phyloP scores from a whole-genome alignment of 2,329 filamentous ascomycete species.

The Sphaerulina vaccinii region DNA sequence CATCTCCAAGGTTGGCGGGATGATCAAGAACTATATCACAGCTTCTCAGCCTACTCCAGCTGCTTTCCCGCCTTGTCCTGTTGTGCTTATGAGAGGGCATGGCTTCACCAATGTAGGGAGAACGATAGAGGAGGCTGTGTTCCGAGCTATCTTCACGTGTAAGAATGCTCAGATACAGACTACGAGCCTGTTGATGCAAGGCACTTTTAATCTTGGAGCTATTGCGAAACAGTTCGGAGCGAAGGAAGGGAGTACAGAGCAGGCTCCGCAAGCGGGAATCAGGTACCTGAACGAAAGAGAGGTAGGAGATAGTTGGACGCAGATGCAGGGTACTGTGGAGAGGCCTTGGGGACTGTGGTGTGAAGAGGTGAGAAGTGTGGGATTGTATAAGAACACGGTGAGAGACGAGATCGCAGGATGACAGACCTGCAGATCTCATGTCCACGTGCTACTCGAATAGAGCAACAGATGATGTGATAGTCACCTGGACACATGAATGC shows the following conservation, averaged over 20 bases:
- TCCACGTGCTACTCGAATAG: no score
- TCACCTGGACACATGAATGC: no score
- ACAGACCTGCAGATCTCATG: no score
- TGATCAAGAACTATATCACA: constrained; percentile 35
- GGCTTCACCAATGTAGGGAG: constrained; percentile 46
- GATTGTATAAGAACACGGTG: constrained; percentile 18
- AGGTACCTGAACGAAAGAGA: constrained; percentile 46
- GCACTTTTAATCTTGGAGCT: constrained; percentile 41
- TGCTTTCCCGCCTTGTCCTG: constrained; percentile 28
- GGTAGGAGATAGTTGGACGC: constrained; percentile 42
- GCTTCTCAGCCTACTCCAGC: constrained; percentile 21
- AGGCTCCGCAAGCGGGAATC: constrained; percentile 43
- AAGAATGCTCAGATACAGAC: constrained; percentile 44
- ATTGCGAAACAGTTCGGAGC: constrained; percentile 40
- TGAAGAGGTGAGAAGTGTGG: constrained; percentile 41
- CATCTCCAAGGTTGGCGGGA: constrained; percentile 29
- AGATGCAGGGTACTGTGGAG: constrained; percentile 34
- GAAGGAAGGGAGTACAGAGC: constrained; percentile 41
- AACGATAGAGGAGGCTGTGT: constrained; percentile 47
- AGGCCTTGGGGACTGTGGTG: constrained; percentile 47
- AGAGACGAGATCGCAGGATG: neutral
- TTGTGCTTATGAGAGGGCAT: constrained; percentile 44
- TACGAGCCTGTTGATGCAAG: constrained; percentile 39
- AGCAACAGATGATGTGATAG: no score
- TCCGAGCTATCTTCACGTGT: constrained; percentile 46